Conservation (phyloP, 805 yeast species). For the Starmera amethionina region DNA sequence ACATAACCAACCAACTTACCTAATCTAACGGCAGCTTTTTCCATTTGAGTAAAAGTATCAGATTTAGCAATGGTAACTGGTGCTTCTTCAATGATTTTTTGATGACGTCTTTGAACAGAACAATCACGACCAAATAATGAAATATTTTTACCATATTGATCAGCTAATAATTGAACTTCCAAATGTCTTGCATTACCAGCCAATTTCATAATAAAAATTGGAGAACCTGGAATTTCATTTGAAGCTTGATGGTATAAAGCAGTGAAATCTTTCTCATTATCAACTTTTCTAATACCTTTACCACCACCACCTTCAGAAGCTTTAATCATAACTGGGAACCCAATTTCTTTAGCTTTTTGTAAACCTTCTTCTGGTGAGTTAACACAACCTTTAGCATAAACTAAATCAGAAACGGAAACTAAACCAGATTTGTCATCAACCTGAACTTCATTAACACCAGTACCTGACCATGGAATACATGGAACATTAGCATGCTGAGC, state of each 20-base stretch:
- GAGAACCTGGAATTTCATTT: constrained; percentile 97
- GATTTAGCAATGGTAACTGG: constrained; percentile 92
- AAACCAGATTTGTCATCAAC: constrained; percentile 61
- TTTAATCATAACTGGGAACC: constrained; percentile 98
- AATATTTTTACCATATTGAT: constrained; percentile 96
- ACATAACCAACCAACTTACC: constrained; percentile 97
- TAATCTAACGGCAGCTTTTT: constrained; percentile 92
- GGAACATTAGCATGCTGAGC: constrained; percentile 99
- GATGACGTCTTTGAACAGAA: constrained; percentile 99
- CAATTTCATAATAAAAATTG: constrained; percentile 93
- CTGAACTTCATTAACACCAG: constrained; percentile 81
- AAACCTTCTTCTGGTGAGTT: constrained; percentile 82
- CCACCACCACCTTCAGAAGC: constrained; percentile 99
- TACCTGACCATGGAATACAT: constrained; percentile 99
- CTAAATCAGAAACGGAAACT: constrained; percentile 80
- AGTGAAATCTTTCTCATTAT: constrained; percentile 66
- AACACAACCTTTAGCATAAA: constrained; percentile 86
- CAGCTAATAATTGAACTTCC: constrained; percentile 96
- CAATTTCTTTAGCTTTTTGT: constrained; percentile 73
- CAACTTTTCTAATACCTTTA: constrained; percentile 98
- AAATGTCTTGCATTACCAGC: constrained; percentile 97
- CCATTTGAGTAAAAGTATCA: constrained; percentile 86
- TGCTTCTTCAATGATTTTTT: constrained; percentile 97
- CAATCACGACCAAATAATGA: constrained; percentile 98
- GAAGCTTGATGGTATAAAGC: constrained; percentile 86